phyloP scores from a whole-genome alignment of 2,329 filamentous ascomycete genomes.

The Ophiostoma sp. region DNA sequence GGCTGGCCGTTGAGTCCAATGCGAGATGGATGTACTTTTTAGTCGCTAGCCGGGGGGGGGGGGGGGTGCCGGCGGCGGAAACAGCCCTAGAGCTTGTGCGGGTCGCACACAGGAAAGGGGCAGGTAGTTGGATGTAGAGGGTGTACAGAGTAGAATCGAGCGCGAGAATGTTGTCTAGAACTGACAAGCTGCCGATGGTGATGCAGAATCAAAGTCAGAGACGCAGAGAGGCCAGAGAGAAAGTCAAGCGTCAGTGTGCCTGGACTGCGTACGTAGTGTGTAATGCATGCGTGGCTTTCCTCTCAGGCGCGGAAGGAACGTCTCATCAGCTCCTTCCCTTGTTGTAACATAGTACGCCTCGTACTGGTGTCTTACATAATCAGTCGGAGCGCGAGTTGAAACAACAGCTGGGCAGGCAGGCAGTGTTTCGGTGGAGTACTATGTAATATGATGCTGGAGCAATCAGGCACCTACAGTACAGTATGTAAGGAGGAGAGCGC shows the following conservation, averaged over 20 bases:
- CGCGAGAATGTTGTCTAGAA: background rate
- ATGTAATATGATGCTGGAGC: background rate
- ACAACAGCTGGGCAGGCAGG: background rate
- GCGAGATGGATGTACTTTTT: conserved; percentile 6
- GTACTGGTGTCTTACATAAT: background rate
- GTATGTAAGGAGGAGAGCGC: background rate
- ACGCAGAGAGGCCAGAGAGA: background rate
- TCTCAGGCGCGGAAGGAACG: conserved; percentile 10
- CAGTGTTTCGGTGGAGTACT: background rate
- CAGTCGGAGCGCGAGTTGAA: background rate
- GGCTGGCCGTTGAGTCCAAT: background rate
- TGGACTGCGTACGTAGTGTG: conserved; percentile 10
- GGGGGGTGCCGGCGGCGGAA: background rate
- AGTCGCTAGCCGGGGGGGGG: background rate
- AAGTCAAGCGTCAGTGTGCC: background rate
- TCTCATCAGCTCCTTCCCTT: conserved; percentile 13
- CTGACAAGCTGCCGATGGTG: background rate
- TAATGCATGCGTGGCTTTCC: conserved; percentile 15
- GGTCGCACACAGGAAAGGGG: conserved; percentile 5
- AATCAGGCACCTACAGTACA: background rate
- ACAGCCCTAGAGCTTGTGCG: conserved; percentile 4
- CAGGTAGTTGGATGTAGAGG: background rate
- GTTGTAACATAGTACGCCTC: background rate
- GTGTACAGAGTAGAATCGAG: background rate
- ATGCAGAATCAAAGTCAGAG: background rate